Evolutionary conservation across 2,329 filamentous ascomycete genomes (phyloP), one percentile per base, ranked within the genome.

Genomic region (Huntiella omanensis): DNA sequence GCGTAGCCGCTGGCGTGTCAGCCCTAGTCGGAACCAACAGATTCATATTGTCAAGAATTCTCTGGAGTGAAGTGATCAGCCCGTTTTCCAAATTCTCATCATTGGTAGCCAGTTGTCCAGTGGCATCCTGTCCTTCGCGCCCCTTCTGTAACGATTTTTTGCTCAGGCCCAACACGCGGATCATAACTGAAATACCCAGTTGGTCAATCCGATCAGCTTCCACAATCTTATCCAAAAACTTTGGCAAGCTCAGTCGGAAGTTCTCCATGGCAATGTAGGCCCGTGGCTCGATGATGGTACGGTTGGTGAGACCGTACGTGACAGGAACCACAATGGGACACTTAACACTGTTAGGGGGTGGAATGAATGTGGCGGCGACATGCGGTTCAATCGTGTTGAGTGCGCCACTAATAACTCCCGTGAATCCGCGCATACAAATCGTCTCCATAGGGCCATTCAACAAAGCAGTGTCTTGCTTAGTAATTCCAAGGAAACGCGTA

Each of bases 401-500:
- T 49, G 65, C 67, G n/a, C 68, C 66, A 3, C 62, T 59, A 15
- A 66, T 59, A 36, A 71, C 60, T 35, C 62, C 58, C 17, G 58
- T 54, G 36, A 66, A 62, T 22, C 62, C 63, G 49, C 62, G 64
- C 43, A 66, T 65, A 39, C 63, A 65, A 34, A 70, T 66, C 28
- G 58, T 56, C 50, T 71, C 69, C 55, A 70, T 62, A 49, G 61
- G 60, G 34, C 67, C 63, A 45, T 65, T 63, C 64, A 64, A 0
- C 64, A 64, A 5, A 62, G 60, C 37, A 61, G 59, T 47, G 10
- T 49, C 44, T 10, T 43, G 42, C 17, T 60, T 60, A 50, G 69
- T 64, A 40, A 73, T 60, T 0, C 67, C 67, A 7, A 71, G 56
- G 39, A 64, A 67, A 19, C 68, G 67, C 51, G 70, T 71, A 50